Base-by-base conservation (phyloP, 2,329 filamentous ascomycete genomes). In the Aspergillus udagawae region DNA sequence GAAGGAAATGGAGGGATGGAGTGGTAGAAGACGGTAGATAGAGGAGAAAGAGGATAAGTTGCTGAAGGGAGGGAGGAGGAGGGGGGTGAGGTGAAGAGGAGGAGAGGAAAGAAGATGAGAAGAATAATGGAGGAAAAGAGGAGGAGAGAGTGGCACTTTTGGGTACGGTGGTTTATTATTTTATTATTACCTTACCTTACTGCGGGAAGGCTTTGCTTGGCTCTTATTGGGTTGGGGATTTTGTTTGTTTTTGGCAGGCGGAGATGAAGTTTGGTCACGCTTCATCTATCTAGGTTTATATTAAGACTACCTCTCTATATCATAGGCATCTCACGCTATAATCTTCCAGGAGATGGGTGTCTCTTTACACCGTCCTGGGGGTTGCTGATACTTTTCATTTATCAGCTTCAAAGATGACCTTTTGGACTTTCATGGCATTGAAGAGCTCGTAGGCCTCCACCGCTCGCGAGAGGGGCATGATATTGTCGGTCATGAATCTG, bases 401-500 rank as follows among this genome's bases (percentile, higher is more conserved):
- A 35, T 72, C 70, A 21, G 75, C 74, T 59, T 80, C 81, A 67
- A 91, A 91, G 17, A 90, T 81, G 14, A 91, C 86, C 77, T 91
- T 91, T 65, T 90, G 87, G 21, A 82, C 87, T 73, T 87, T 83
- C 83, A 87, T 88, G 61, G 86, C 82, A 68, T 91, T 84, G 68
- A 91, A 91, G 27, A 90, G 75, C 8, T 87, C 82, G 67, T 90
- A 91, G 45, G 85, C 88, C 67, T 88, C 82, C 3, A 84, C 81
- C 0, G 87, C 88, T 53, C 87, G 77, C 4, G 80, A 80, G 44
- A 91, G 76, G 1, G 87, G 86, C 86, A 91, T 89, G 63, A 90
- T 82, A 64, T 88, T 86, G 59, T 91, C 86, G 51, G 87, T 86
- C 87, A 91, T 90, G 76, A 91, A 91, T 56, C 88, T 89, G 63